phyloP scores from a whole-genome alignment of 192 early-diverging fungal genomes.

The Coemansia sp. region DNA sequence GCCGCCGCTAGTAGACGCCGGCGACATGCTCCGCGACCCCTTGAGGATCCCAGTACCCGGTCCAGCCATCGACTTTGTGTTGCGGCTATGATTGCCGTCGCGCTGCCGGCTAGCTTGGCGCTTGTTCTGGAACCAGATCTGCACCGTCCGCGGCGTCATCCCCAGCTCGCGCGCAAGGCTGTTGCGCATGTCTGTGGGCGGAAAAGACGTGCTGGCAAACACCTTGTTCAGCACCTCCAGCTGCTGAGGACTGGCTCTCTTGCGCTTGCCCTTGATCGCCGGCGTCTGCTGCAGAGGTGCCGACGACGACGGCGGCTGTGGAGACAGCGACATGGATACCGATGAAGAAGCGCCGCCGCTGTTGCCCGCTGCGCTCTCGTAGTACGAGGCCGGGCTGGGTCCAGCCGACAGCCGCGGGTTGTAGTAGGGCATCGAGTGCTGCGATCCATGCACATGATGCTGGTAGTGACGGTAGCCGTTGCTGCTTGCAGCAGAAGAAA shows the following conservation, averaged over 20 bases:
- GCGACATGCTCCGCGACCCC: slow-evolving; percentile 14
- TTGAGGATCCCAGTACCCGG: slow-evolving; percentile 13
- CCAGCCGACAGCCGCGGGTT: neutral
- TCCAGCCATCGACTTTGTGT: slow-evolving; percentile 41
- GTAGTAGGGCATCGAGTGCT: slow-evolving; percentile 7
- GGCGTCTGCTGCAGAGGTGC: neutral
- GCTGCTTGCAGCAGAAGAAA: neutral
- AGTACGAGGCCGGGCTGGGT: neutral
- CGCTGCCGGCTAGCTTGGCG: slow-evolving; percentile 72
- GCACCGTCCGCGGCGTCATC: slow-evolving; percentile 89
- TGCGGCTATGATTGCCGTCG: slow-evolving; percentile 52
- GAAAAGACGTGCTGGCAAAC: slow-evolving; percentile 76
- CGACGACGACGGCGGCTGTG: neutral
- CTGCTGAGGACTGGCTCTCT: slow-evolving; percentile 75
- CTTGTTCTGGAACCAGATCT: slow-evolving; percentile 98
- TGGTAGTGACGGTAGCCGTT: slow-evolving; percentile 5
- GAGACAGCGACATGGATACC: slow-evolving; percentile 10
- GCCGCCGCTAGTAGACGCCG: slow-evolving; percentile 17
- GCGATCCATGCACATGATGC: slow-evolving; percentile 1
- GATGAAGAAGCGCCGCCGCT: neutral
- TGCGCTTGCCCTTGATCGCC: slow-evolving; percentile 69
- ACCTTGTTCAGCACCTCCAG: slow-evolving; percentile 71
- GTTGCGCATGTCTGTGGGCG: slow-evolving; percentile 75
- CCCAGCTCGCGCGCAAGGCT: slow-evolving; percentile 72
- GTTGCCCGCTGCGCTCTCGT: neutral